Conservation (phyloP, 1,284 basidiomycete species). For the Takashimella koratensis region DNA sequence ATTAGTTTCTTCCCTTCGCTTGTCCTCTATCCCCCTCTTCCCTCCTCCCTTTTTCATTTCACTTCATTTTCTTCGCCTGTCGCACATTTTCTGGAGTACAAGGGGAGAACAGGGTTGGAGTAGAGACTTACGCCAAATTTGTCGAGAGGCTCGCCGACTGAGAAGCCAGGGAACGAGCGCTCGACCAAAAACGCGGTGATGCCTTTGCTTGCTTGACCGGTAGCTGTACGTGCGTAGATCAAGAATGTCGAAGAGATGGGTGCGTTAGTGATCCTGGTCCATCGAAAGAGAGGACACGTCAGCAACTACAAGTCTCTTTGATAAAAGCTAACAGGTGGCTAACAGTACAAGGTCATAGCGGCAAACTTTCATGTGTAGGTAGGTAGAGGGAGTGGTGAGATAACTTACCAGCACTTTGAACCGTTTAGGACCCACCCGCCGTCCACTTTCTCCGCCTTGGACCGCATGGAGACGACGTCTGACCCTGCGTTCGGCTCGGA, state of each 20-base stretch:
- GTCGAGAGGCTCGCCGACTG: conserved; percentile 83
- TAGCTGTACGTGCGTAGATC: conserved; percentile 87
- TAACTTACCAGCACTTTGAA: conserved; percentile 80
- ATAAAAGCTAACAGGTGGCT: no score
- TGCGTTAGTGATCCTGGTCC: conserved; percentile 96
- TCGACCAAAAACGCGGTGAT: conserved; percentile 93
- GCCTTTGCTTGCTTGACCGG: conserved; percentile 68
- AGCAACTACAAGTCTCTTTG: background rate
- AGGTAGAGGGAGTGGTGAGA: conserved; percentile 1
- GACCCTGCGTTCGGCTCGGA: conserved; percentile 85
- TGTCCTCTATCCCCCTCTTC: no score
- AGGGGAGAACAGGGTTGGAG: background rate
- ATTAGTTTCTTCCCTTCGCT: no score
- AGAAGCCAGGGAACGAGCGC: conserved; percentile 75
- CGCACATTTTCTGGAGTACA: background rate
- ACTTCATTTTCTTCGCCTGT: no score
- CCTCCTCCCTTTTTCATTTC: no score
- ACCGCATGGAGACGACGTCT: conserved; percentile 87
- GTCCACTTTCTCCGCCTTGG: conserved; percentile 65
- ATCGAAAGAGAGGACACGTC: background rate
- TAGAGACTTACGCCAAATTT: conserved; percentile 72
- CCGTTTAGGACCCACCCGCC: conserved; percentile 79
- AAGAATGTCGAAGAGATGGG: conserved; percentile 83
- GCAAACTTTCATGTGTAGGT: no score
- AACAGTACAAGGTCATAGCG: no score